Conservation (phyloP, 2,329 filamentous ascomycete genomes). For the Ceratocystis smalleyi region DNA sequence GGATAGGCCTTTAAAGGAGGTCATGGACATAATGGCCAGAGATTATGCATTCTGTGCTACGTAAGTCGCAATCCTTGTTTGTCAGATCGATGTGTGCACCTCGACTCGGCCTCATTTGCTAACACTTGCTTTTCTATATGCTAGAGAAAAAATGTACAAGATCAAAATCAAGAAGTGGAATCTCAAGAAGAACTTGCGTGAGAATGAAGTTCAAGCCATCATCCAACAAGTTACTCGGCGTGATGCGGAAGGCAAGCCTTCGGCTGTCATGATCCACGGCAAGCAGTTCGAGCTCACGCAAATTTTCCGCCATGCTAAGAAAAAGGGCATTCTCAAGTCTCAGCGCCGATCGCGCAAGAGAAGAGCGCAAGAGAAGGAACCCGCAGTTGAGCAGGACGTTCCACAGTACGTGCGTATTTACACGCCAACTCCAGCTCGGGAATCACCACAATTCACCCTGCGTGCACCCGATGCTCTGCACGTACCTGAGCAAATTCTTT, state of each 20-base stretch:
- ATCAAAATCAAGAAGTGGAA: slow-evolving; percentile 17
- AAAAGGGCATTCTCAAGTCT: slow-evolving; percentile 16
- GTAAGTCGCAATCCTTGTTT: slow-evolving; percentile 9
- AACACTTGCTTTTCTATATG: not conserved
- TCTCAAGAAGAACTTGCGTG: slow-evolving; percentile 16
- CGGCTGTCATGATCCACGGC: slow-evolving; percentile 14
- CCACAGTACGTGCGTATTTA: slow-evolving; percentile 15
- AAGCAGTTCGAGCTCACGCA: slow-evolving; percentile 15
- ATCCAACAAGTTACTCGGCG: slow-evolving; percentile 13
- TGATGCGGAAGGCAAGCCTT: slow-evolving; percentile 13
- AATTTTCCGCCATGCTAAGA: slow-evolving; percentile 16
- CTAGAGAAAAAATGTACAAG: slow-evolving; percentile 17
- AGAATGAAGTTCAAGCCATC: slow-evolving; percentile 15
- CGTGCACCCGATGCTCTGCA: slow-evolving; percentile 12
- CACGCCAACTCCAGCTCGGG: slow-evolving; percentile 9
- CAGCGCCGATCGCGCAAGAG: slow-evolving; percentile 15
- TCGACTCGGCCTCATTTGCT: not conserved
- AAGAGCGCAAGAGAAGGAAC: slow-evolving; percentile 7
- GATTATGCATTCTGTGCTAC: slow-evolving; percentile 14
- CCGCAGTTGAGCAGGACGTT: slow-evolving; percentile 8
- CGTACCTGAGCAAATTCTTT: slow-evolving; percentile 14
- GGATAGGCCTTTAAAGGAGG: slow-evolving; percentile 16
- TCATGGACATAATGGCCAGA: slow-evolving; percentile 16
- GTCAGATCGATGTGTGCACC: not conserved
- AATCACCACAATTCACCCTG: slow-evolving; percentile 9